Evolutionary conservation across 2,329 filamentous ascomycete species (phyloP).

Genomic region (Phialophora expanda): DNA sequence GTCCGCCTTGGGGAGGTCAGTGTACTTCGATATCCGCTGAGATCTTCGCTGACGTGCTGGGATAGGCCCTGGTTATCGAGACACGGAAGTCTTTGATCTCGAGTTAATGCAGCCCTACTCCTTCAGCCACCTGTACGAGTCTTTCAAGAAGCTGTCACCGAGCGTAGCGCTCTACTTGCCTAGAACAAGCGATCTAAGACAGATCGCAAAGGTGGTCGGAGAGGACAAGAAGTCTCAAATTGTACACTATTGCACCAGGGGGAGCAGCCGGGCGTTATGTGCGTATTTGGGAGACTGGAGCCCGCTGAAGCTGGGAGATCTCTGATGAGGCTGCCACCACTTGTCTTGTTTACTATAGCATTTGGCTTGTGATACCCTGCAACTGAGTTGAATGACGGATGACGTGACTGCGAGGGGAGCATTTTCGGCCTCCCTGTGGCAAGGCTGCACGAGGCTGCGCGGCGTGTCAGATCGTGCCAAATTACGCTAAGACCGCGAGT

Average conservation of each 20-base stretch:
- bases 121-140: constrained; percentile 64
- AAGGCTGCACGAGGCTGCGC: constrained; percentile 18
- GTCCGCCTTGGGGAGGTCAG: constrained; percentile 74
- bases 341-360: constrained; percentile 6
- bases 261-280: constrained; percentile 78
- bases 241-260: constrained; percentile 89
- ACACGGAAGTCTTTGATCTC: constrained; percentile 77
- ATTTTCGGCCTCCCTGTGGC: neutral
- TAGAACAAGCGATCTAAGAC: constrained; percentile 79
- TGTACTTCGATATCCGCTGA: neutral
- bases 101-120: constrained; percentile 87
- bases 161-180: constrained; percentile 80
- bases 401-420: neutral
- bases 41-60: neutral
- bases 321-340: neutral
- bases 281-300: constrained; percentile 58
- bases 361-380: constrained; percentile 10
- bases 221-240: constrained; percentile 68
- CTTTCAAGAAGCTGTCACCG: constrained; percentile 60
- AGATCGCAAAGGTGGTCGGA: constrained; percentile 66
- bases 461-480: constrained; percentile 14
- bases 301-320: constrained; percentile 21
- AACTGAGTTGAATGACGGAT: neutral
- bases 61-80: constrained; percentile 66
- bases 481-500: constrained; percentile 22